Evolutionary conservation across 257 asterid species (phyloP), one percentile per base, ranked within the genome.

Genomic region (Coffea eugenioides): DNA sequence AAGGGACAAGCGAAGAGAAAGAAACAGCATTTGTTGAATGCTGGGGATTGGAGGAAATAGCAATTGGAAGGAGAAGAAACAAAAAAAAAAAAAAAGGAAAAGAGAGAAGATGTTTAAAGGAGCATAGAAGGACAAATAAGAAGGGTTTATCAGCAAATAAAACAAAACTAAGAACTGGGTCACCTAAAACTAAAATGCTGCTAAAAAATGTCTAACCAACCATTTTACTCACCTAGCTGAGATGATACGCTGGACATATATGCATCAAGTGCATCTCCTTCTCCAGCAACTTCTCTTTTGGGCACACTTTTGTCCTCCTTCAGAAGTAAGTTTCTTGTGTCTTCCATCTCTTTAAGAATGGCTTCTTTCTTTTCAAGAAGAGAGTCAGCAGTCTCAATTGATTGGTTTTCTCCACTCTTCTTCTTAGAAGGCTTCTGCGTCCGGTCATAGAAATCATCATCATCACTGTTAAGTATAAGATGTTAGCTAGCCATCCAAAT

Each of bases 231-330:
- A 94, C 99, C 99, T 81, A 96, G 85, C 84, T 92, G 97, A 87
- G 99, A 87, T 83, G 99, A 96, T 82, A 96, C 93, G 48, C 93
- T 81, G 36, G 97, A 88, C 99, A 96, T 96, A 88, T 87, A 96
- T 48, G 97, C 91, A 88, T 96, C 99, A 77, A 96, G 99, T 84
- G 88, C 97, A 86, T 96, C 99, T 85, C 96, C 98, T 69, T 90
- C 85, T 83, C 87, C 95, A 66, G 84, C 74, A 46, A 76, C 85
- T 82, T 88, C 90, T 52, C 83, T 86, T 79, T 23, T 77, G 49
- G 84, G 79, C 61, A 82, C 82, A 54, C 74, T 81, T 85, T 79
- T 83, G 36, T 86, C 91, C 83, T 90, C 96, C 5, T 89, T 91
- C 49, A 77, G 43, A 84, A 96, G 86, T 74, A 85, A 76, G 77